Base-by-base conservation (phyloP, 495 filamentous ascomycete species). In the Podospora appendiculata region DNA sequence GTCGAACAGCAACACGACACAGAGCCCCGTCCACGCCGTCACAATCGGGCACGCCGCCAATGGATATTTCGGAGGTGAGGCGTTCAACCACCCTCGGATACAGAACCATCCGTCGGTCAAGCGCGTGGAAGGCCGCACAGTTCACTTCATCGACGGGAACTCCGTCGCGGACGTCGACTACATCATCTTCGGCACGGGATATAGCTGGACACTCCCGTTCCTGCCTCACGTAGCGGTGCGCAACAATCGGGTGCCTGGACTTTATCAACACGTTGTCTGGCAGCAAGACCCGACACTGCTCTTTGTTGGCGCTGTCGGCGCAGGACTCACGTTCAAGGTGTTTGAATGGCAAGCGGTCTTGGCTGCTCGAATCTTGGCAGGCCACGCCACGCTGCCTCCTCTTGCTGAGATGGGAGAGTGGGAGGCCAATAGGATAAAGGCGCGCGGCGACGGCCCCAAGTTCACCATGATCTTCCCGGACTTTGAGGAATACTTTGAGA, bases 141-240 rank as follows among this genome's bases (percentile, higher is more conserved):
- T 73, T 4, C 54, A 75, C 50, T 74, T 83, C 47, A 70, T 71
- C 45, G 73, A 82, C 48, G 78, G 77, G 13, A 70, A 57, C 6
- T 70, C 58, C 2, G 66, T 80, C 40, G 55, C 69, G 1, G 58
- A 71, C 5, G 74, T 81, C 7, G 79, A 84, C 57, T 56, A 79
- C 54, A 71, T 84, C 44, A 75, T 82, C 48, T 77, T 84, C 46
- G 79, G 75, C 16, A 82, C 79, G 0, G 79, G 80, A 0, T 82
- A 80, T 55, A 70, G 62, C 18, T 81, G 76, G 77, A 76, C 74
- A 1, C 42, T 81, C 4, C 80, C 78, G 6, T 83, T 80, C 55
- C 51, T 81, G 3, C 78, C 79, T 0, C 55, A 74, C 25, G 61
- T 82, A 0, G 58, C 63, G 2, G 70, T 76, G 2, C 63, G 72